Base-by-base conservation (phyloP, 805 yeast species). In the Sugiyamaella qingdaonensis region DNA sequence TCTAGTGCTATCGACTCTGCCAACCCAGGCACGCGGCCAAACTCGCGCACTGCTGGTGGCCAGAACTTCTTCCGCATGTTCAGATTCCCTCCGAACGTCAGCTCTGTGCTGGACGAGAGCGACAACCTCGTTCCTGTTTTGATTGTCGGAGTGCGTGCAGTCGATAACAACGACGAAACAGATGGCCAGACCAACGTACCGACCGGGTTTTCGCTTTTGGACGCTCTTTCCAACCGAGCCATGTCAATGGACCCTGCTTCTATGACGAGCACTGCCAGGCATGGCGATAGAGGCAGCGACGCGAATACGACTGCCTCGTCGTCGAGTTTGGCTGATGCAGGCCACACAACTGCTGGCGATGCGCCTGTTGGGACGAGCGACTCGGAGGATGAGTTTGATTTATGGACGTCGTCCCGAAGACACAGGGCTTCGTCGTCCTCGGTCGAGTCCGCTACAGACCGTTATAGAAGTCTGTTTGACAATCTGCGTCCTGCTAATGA, bases 131-230 rank as follows among this genome's bases (percentile, higher is more conserved):
- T 78, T 2, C 82, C 82, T 0, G 78, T 78, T 2, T 66, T 78
- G 53, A 73, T 78, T 21, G 72, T 78, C 18, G 80, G 82, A 4
- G 75, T 78, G 19, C 64, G 81, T 8, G 74, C 80, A 0, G 73
- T 64, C 50, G 64, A 62, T n/a, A 52, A 50, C 43, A 48, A 54
- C 34, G 62, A 55, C 14, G 55, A 48, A 35, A 47, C 43, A 24
- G 53, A 41, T 2, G 27, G 11, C 10, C 36, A 32, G 4, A 2
- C 36, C 11, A 16, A 32, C n/a, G 10, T 36, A 7, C 51, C 34
- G 50, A 13, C 51, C 14, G 45, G 52, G 34, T 44, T 47, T 10
- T 48, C 56, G 7, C 51, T 61, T 27, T 54, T 58, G 13, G 61
- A 54, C 10, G 56, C 60, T 11, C 37, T 54, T 35, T 48, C 62